These are phyloP conservation scores for Ophiostoma angusticollis DNA, from an alignment of 2,329 filamentous ascomycete species.

Conservation along the genomic window DNA sequence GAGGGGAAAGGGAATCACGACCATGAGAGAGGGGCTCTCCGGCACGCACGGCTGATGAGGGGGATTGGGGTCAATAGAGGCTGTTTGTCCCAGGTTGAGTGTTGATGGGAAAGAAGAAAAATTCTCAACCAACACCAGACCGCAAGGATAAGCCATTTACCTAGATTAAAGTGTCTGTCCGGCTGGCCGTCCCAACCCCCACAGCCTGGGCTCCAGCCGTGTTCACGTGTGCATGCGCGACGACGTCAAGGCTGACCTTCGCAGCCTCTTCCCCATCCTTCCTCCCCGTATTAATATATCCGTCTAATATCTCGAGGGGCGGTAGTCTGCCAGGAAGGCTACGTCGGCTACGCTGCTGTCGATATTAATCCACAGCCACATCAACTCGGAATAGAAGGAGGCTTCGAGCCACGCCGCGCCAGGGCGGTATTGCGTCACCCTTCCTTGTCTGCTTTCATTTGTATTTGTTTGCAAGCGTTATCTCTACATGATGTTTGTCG, in stretches of 20 bases:
- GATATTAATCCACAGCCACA: neutral
- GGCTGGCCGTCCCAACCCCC: too few relatives aligned
- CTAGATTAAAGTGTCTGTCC: too few relatives aligned
- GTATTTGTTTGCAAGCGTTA: too few relatives aligned
- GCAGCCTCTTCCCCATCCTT: too few relatives aligned
- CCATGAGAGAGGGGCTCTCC: neutral
- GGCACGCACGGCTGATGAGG: neutral
- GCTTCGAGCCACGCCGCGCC: neutral
- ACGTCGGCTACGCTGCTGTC: neutral
- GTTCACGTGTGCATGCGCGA: conserved; percentile 6
- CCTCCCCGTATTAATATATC: conserved; percentile 1
- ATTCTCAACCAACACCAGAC: too few relatives aligned
- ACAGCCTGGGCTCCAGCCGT: too few relatives aligned
- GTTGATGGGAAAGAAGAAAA: too few relatives aligned
- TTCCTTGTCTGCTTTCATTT: neutral
- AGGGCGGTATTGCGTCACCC: conserved; percentile 1
- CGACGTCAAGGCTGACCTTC: conserved; percentile 7
- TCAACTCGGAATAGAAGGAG: neutral
- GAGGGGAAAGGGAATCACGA: neutral
- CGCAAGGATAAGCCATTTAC: too few relatives aligned
- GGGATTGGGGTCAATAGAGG: too few relatives aligned
- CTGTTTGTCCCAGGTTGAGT: neutral
- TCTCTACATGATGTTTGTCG: too few relatives aligned
- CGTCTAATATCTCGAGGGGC: neutral
- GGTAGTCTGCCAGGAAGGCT: neutral